Base-by-base conservation (phyloP, 2,329 filamentous ascomycete species). In the Cercospora sp. region DNA sequence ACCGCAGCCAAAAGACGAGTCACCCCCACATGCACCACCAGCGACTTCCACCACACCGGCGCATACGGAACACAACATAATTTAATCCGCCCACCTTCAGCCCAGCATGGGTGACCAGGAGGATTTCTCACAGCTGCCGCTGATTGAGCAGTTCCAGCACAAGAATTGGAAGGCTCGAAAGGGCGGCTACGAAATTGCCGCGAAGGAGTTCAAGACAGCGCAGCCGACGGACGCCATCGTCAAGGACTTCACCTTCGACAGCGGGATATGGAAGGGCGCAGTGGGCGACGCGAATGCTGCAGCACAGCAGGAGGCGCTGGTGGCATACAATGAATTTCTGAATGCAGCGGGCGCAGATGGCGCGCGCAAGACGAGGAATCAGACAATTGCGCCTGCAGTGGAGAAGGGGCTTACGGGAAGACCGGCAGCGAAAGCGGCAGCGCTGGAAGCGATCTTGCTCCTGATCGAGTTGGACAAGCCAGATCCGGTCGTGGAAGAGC, bases 101-200 rank as follows among this genome's bases (percentile, higher is more conserved):
- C 64, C 70, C 68, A 77, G 66, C 74, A 96, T 96, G 92, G 91
- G 90, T 67, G 93, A 96, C 73, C 91, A 94, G 80, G 91, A 94
- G 78, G 92, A 97, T 79, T 94, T 90, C 79, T 90, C 89, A 81
- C 88, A 90, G 72, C 83, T 97, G 70, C 91, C 93, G 53, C 81
- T 97, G 66, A 84, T 88, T 55, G 93, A 97, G 71, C 88, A 92
- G 78, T 96, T 94, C 82, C 84, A 87, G 65, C 93, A 97, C 84
- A 97, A 97, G 91, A 88, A 91, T 77, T 99, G 95, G 95, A 99
- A 99, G 86, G 94, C 97, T 51, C 88, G 95, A 77, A 99, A 99
- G 82, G 89, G 89, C 77, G 95, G 90, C 63, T 99, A 98, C 79
- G 95, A 99, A 85, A 93, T 95, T 73, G 94, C 93, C 21, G 88